Evolutionary conservation across 495 filamentous ascomycete genomes (phyloP).

Genomic region (Penicillium odoratum): DNA sequence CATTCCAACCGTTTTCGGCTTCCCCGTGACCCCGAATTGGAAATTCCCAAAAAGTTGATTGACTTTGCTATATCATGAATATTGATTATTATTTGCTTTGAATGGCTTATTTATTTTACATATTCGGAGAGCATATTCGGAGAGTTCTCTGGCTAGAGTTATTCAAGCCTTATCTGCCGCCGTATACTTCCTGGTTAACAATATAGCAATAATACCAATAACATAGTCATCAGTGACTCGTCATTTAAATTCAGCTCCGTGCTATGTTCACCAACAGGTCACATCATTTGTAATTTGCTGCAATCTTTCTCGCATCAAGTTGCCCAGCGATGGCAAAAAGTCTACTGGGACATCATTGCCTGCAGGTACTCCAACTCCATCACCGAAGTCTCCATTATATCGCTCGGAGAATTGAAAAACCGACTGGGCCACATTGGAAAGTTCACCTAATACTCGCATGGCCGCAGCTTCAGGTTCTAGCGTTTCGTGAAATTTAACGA

Average conservation of each 20-base stretch:
- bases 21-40: not conserved
- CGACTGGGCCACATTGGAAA: constrained; percentile 17
- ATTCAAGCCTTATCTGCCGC: no score
- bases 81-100: no score
- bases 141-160: no score
- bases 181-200: no score
- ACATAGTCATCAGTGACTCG: no score
- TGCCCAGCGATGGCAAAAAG: constrained; percentile 2
- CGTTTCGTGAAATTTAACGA: not conserved
- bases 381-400: constrained; percentile 7
- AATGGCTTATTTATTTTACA: no score
- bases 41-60: no score
- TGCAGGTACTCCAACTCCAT: not conserved
- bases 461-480: not conserved
- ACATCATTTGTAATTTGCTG: constrained; percentile 1
- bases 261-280: not conserved
- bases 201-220: no score
- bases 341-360: constrained; percentile 1
- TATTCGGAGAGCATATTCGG: no score
- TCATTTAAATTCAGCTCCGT: no score
- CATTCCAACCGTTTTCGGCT: not conserved
- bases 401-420: constrained; percentile 18
- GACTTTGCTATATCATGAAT: no score
- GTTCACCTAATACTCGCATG: constrained; percentile 13
- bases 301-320: not conserved